A percentile compares a stretch with the other conserved stretches of the same genome.
These are phyloP conservation scores for Agrocybe pediades DNA, from an alignment of 768 basidiomycete species.

Conservation along the genomic window DNA sequence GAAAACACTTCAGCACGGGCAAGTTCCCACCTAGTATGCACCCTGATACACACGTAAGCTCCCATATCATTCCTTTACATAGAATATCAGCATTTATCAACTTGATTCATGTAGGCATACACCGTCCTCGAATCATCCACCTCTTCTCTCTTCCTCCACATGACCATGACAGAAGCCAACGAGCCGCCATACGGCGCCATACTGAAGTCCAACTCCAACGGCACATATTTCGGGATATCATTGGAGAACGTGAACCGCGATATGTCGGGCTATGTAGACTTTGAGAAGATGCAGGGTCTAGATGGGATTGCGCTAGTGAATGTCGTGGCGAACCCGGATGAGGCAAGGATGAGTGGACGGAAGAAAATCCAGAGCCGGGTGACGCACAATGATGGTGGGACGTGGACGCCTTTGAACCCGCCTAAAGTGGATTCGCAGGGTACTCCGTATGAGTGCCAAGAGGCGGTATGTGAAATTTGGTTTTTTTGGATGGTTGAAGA, in stretches of 20 bases:
- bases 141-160: slow-evolving; percentile 90
- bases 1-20: slow-evolving; percentile 80
- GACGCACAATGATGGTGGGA: slow-evolving; percentile 96
- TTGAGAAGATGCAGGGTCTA: slow-evolving; percentile 95
- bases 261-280: slow-evolving; percentile 85
- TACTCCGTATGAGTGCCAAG: slow-evolving; percentile 66
- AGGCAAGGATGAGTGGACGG: slow-evolving; percentile 66
- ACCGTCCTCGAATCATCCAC: slow-evolving; percentile 95
- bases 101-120: slow-evolving; percentile 60
- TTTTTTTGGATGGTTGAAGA: not conserved
- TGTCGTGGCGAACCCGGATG: slow-evolving; percentile 78
- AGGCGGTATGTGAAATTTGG: slow-evolving; percentile 48
- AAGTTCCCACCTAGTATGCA: slow-evolving; percentile 90
- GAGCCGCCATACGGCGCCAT: slow-evolving; percentile 87
- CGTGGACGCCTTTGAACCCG: slow-evolving; percentile 83
- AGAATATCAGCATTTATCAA: not conserved
- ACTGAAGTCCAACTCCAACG: slow-evolving; percentile 96
- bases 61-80: not conserved
- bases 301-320: slow-evolving; percentile 97
- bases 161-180: slow-evolving; percentile 83
- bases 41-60: slow-evolving; percentile 83
- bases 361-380: slow-evolving; percentile 87
- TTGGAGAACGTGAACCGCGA: slow-evolving; percentile 92
- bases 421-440: slow-evolving; percentile 79
- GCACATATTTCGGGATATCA: slow-evolving; percentile 92